A percentile compares a stretch with the other conserved stretches of the same genome.
Conservation (phyloP, 2,329 filamentous ascomycete genomes). For the Hypoxylon sp. region DNA sequence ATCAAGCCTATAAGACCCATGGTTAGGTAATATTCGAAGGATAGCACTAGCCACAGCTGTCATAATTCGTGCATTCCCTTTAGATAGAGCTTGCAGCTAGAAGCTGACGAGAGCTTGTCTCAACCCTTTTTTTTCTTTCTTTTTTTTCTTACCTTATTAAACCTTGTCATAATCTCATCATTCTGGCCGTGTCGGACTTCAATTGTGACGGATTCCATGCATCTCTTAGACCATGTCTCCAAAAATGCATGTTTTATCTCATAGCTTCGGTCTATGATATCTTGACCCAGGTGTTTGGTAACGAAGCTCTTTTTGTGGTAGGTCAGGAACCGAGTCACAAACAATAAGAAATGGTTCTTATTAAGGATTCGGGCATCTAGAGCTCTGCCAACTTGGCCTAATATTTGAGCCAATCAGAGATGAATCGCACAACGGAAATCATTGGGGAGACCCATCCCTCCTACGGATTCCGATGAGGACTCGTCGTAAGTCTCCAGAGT, state of each 20-base stretch:
- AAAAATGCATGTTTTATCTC: neutral
- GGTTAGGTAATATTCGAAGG: neutral
- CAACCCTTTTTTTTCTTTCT: conserved; percentile 24
- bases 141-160: neutral
- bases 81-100: conserved; percentile 2
- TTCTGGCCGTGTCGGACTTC: neutral
- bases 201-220: neutral
- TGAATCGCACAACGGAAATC: conserved; percentile 51
- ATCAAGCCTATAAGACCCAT: neutral
- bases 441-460: conserved; percentile 52
- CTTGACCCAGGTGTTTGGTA: conserved; percentile 18
- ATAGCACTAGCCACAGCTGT: conserved; percentile 18
- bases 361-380: conserved; percentile 8
- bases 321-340: conserved; percentile 2
- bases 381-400: conserved; percentile 13
- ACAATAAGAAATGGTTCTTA: conserved; percentile 2
- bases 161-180: conserved; percentile 4
- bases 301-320: conserved; percentile 14
- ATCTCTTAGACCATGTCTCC: neutral
- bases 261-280: neutral
- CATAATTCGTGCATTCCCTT: conserved; percentile 8
- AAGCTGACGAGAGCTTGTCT: conserved; percentile 37
- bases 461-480: conserved; percentile 48
- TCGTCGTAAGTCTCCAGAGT: conserved; percentile 2
- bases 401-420: conserved; percentile 48